Evolutionary conservation across 1,284 basidiomycete genomes (phyloP).

Genomic region (Ceratobasidium sp.): DNA sequence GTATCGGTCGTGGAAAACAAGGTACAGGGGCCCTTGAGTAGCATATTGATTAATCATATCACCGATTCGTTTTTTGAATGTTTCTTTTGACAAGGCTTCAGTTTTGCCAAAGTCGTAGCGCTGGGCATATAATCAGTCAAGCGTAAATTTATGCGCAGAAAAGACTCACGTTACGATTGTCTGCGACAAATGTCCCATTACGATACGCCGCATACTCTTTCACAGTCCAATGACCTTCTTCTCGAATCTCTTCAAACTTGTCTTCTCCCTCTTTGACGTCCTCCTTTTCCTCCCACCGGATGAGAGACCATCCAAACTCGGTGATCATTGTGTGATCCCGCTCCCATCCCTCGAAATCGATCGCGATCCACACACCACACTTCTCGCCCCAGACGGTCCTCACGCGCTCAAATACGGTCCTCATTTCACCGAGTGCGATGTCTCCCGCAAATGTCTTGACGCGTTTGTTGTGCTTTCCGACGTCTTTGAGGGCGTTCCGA

Average conservation of each 20-base stretch:
- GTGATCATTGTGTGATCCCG: constrained; percentile 71
- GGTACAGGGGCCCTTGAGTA: constrained; percentile 65
- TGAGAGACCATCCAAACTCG: constrained; percentile 74
- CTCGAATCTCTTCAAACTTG: constrained; percentile 33
- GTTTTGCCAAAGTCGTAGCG: constrained; percentile 71
- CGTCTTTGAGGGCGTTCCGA: constrained; percentile 64
- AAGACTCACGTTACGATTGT: constrained; percentile 66
- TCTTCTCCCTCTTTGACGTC: constrained; percentile 24
- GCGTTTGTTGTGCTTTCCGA: constrained; percentile 78
- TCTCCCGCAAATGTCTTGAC: constrained; percentile 62
- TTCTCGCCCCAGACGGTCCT: constrained; percentile 67
- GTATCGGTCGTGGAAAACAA: constrained; percentile 78
- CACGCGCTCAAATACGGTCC: constrained; percentile 69
- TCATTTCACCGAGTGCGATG: constrained; percentile 59
- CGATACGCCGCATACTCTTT: constrained; percentile 64
- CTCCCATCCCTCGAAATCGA: constrained; percentile 85
- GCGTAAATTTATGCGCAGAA: background rate
- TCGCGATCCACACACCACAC: constrained; percentile 70
- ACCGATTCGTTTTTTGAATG: constrained; percentile 62
- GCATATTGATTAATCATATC: constrained; percentile 57
- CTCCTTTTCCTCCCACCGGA: constrained; percentile 62
- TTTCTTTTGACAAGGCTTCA: constrained; percentile 57
- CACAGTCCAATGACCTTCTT: constrained; percentile 67
- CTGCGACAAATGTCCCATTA: constrained; percentile 68
- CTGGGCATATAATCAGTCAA: constrained; percentile 50